Base-by-base conservation (phyloP, 805 yeast genomes). In the Lipomyces orientalis region DNA sequence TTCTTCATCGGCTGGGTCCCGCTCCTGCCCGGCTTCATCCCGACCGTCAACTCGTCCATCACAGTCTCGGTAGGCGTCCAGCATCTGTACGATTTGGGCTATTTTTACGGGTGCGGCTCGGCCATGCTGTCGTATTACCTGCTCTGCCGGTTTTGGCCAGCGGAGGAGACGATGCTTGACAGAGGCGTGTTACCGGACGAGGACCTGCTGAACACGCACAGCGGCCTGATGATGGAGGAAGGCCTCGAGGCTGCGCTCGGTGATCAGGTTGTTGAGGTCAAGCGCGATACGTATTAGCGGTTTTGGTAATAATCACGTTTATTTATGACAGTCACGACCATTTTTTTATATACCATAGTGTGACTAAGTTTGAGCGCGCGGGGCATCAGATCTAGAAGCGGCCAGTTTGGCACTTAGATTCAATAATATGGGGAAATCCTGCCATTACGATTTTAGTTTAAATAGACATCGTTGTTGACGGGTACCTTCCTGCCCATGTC, bases 61-160 rank as follows among this genome's bases (percentile, higher is more conserved):
- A 54, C 22, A 29, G 34, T 66, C 14, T 1, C 65, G 12, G 57
- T 14, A 10, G 75, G 75, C 14, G 58, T 64, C 16, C 54, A 37
- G 6, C 75, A 73, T 51, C 43, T 73, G 33, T 73, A 73, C 62
- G 69, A 69, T 54, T 62, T 73, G 19, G 71, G 70, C 54, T 73
- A 72, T 35, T 59, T 72, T 33, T 73, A 72, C 35, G 73, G 75
- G 2, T 62, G 67, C 37, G 63, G 60, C 16, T 54, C 71, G n/a
- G 59, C 75, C 7, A 35, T 39, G 19, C 25, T 72, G 14, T 64
- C 68, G 7, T 72, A 70, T 52, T 61, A 49, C 8, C 16, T 61
- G 31, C 39, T 67, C 0, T 60, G 60, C 58, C 19, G 29, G 19
- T 33, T 67, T 19, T 67, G 64, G 64, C 70, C 70, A 9, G 56